Percentiles rank a stretch among this genome's conserved stretches.
phyloP scores from a whole-genome alignment of 2,329 filamentous ascomycete species.

The Alternaria triticimaculans region DNA sequence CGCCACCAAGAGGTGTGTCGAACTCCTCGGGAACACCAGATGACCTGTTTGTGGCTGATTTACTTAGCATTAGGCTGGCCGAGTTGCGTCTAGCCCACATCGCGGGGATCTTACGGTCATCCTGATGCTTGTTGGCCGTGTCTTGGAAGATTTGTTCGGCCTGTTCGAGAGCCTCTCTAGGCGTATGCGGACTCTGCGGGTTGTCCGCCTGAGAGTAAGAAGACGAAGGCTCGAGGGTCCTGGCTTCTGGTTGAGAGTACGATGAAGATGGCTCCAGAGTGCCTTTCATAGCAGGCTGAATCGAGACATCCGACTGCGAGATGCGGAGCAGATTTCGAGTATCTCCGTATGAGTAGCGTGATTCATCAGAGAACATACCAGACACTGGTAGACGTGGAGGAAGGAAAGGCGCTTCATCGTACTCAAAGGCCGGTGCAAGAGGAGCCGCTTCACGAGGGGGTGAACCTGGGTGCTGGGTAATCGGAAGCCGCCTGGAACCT shows the following conservation, averaged over 20 bases:
- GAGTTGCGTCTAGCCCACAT: slow-evolving; percentile 43
- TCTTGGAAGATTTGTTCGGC: slow-evolving; percentile 41
- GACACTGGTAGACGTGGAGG: slow-evolving; percentile 21
- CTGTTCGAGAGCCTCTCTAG: slow-evolving; percentile 36
- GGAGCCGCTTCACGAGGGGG: slow-evolving; percentile 36
- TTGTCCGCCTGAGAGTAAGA: slow-evolving; percentile 35
- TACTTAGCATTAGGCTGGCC: slow-evolving; percentile 31
- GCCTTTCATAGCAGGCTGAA: not conserved
- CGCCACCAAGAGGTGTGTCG: slow-evolving; percentile 1
- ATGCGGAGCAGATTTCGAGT: slow-evolving; percentile 41
- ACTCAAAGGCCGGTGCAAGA: slow-evolving; percentile 36
- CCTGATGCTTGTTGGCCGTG: slow-evolving; percentile 6
- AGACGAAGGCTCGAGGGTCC: slow-evolving; percentile 29
- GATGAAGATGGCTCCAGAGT: slow-evolving; percentile 32
- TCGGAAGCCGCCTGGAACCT: slow-evolving; percentile 6
- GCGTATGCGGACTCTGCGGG: slow-evolving; percentile 19
- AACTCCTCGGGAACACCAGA: slow-evolving; percentile 5
- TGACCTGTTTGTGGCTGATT: slow-evolving; percentile 7
- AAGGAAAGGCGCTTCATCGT: slow-evolving; percentile 14
- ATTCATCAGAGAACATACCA: slow-evolving; percentile 32
- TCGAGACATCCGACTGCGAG: slow-evolving; percentile 14
- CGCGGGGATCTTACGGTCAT: slow-evolving; percentile 32
- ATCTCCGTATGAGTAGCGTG: slow-evolving; percentile 46
- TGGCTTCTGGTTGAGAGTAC: slow-evolving; percentile 24
- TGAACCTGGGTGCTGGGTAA: slow-evolving; percentile 21